phyloP scores from a whole-genome alignment of 208 protist species.

The Leishmania gerbilli region DNA sequence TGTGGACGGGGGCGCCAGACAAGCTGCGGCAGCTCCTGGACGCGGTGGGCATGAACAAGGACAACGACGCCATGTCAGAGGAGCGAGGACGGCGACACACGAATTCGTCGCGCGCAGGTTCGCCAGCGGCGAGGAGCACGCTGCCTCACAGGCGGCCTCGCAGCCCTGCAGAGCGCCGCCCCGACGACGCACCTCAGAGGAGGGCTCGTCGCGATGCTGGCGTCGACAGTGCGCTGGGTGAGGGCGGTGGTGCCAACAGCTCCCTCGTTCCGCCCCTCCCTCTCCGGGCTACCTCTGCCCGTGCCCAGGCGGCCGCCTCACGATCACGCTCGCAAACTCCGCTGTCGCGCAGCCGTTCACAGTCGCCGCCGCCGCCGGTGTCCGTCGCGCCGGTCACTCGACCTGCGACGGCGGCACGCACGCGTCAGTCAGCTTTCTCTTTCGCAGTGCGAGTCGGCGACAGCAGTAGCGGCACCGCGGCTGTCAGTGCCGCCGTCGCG shows the following conservation, averaged over 20 bases:
- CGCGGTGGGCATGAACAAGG: not conserved
- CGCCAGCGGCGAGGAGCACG: not conserved
- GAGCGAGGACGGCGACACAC: not conserved
- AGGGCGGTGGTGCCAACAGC: not conserved
- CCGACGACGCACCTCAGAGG: not conserved
- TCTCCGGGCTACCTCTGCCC: slow-evolving; percentile 14
- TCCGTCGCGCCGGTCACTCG: not conserved
- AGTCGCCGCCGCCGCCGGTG: slow-evolving; percentile 8
- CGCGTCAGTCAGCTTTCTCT: not conserved
- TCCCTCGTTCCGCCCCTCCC: not conserved
- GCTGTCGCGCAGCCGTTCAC: slow-evolving; percentile 11
- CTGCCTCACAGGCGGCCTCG: not conserved
- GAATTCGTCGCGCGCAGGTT: not conserved
- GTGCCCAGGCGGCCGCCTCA: slow-evolving; percentile 19
- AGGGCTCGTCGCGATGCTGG: not conserved
- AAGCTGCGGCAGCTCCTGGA: slow-evolving; percentile 6
- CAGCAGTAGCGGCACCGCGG: not conserved
- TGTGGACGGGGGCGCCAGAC: not conserved
- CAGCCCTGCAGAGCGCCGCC: not conserved
- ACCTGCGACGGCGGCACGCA: not conserved
- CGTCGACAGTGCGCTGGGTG: not conserved
- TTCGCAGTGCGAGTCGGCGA: slow-evolving; percentile 8
- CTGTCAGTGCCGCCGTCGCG: not conserved
- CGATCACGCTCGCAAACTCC: slow-evolving; percentile 10
- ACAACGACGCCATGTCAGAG: not conserved